A percentile compares a stretch with the other conserved stretches of the same genome.
These are phyloP conservation scores for Earliella scabrosa DNA, from an alignment of 1,284 basidiomycete genomes.

Conservation along the genomic window DNA sequence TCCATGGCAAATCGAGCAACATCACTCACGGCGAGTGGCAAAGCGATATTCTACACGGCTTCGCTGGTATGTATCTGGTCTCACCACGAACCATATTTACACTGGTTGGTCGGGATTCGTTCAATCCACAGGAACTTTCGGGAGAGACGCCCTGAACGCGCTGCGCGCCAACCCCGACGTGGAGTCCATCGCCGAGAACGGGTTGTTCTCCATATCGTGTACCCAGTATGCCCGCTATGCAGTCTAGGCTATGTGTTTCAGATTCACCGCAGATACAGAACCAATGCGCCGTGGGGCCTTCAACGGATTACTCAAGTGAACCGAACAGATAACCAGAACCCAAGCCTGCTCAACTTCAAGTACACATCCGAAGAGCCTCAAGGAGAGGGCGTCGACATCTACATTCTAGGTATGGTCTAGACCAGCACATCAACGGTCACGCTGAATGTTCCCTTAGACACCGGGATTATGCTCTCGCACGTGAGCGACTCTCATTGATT, in stretches of 20 bases:
- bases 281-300: slow-evolving; percentile 13
- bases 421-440: no score
- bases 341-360: slow-evolving; percentile 1
- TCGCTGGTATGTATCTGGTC: slow-evolving; percentile 51
- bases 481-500: slow-evolving; percentile 33
- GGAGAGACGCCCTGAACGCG: slow-evolving; percentile 2
- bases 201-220: no score
- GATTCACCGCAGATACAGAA: slow-evolving; percentile 1
- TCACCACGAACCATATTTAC: no score
- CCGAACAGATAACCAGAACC: slow-evolving; percentile 4
- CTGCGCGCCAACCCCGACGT: slow-evolving; percentile 11
- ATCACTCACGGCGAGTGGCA: slow-evolving; percentile 42
- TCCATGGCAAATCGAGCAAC: slow-evolving; percentile 37
- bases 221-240: not conserved
- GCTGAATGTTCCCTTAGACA: no score
- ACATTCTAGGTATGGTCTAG: no score
- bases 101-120: no score
- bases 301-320: slow-evolving; percentile 13
- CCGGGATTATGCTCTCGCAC: slow-evolving; percentile 65
- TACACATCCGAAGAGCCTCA: slow-evolving; percentile 10
- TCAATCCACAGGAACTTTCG: slow-evolving; percentile 11
- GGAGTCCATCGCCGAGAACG: slow-evolving; percentile 10
- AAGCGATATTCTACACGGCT: slow-evolving; percentile 51
- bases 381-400: slow-evolving; percentile 16
- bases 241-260: not conserved